These are phyloP conservation scores for Rutstroemia sp. DNA, from an alignment of 2,329 filamentous ascomycete genomes.

Conservation along the genomic window DNA sequence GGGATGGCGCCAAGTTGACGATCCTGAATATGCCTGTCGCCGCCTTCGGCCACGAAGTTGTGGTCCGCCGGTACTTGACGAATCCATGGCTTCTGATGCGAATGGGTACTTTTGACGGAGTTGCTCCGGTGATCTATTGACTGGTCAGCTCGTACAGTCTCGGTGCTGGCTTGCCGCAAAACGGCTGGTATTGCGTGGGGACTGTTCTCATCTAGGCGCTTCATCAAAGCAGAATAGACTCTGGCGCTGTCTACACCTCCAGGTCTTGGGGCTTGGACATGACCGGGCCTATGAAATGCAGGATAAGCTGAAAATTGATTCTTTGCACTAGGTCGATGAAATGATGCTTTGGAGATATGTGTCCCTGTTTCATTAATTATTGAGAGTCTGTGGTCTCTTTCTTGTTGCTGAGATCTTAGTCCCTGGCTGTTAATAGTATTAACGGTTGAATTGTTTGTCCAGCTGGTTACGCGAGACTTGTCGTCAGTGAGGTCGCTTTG, in stretches of 20 bases:
- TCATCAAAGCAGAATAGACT: slow-evolving; percentile 59
- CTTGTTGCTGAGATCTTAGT: slow-evolving; percentile 17
- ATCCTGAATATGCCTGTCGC: neutral
- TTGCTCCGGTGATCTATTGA: slow-evolving; percentile 10
- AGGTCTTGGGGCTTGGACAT: slow-evolving; percentile 9
- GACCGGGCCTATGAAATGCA: slow-evolving; percentile 12
- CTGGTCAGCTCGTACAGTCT: slow-evolving; percentile 11
- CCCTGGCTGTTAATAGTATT: slow-evolving; percentile 40
- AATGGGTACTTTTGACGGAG: slow-evolving; percentile 13
- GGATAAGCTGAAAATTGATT: slow-evolving; percentile 27
- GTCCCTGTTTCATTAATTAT: slow-evolving; percentile 52
- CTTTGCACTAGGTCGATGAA: slow-evolving; percentile 22
- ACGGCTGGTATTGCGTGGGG: slow-evolving; percentile 20
- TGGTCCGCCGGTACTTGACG: slow-evolving; percentile 18
- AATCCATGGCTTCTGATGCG: slow-evolving; percentile 19
- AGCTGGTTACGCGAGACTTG: slow-evolving; percentile 64
- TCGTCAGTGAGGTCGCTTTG: slow-evolving; percentile 37
- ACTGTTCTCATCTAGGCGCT: slow-evolving; percentile 39
- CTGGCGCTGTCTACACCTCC: slow-evolving; percentile 45
- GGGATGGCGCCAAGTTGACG: slow-evolving; percentile 13
- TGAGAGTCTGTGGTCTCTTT: slow-evolving; percentile 53
- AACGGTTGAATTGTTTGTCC: slow-evolving; percentile 53
- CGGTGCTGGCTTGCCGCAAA: slow-evolving; percentile 15
- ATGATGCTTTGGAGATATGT: slow-evolving; percentile 36
- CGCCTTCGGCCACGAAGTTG: slow-evolving; percentile 4